Conservation (phyloP, 2,329 filamentous ascomycete genomes). For the Pestalotiopsis sp. region DNA sequence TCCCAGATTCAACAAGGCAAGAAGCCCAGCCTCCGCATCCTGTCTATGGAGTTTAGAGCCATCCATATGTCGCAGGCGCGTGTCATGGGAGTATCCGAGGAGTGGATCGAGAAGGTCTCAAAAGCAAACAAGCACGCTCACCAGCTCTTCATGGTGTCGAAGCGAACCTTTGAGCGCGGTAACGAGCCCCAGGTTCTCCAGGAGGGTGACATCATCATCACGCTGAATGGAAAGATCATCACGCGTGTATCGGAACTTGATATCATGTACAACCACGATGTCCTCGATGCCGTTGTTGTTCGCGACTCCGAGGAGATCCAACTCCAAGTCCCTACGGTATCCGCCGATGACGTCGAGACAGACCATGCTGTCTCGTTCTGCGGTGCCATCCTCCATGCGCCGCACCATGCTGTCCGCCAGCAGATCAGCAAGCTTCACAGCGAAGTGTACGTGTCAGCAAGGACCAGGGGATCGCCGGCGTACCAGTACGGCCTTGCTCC, state of each 20-base stretch:
- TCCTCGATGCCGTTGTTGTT: constrained; percentile 83
- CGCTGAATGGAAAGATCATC: constrained; percentile 87
- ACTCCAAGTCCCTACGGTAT: constrained; percentile 80
- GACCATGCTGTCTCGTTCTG: constrained; percentile 92
- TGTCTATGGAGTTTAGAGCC: constrained; percentile 92
- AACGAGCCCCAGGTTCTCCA: constrained; percentile 62
- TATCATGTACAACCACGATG: constrained; percentile 90
- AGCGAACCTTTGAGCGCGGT: constrained; percentile 71
- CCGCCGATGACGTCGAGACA: constrained; percentile 90
- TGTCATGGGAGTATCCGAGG: constrained; percentile 94
- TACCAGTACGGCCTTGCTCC: constrained; percentile 92
- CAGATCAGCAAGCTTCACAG: constrained; percentile 97
- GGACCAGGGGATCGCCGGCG: constrained; percentile 79
- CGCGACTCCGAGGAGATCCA: constrained; percentile 80
- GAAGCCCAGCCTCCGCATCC: constrained; percentile 81
- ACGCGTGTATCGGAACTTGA: constrained; percentile 93
- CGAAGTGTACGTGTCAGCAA: constrained; percentile 92
- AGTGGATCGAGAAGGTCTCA: constrained; percentile 92
- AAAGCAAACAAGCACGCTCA: constrained; percentile 88
- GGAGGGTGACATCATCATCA: constrained; percentile 92
- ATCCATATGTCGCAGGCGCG: constrained; percentile 97
- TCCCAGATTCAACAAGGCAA: constrained; percentile 80
- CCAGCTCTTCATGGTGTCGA: constrained; percentile 97
- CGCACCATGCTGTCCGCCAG: constrained; percentile 94
- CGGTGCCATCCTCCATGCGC: constrained; percentile 88